Percentiles rank a stretch among this genome's conserved stretches.
Conservation (phyloP, 2,329 filamentous ascomycete species). For the Aspergillus thermomutatus region DNA sequence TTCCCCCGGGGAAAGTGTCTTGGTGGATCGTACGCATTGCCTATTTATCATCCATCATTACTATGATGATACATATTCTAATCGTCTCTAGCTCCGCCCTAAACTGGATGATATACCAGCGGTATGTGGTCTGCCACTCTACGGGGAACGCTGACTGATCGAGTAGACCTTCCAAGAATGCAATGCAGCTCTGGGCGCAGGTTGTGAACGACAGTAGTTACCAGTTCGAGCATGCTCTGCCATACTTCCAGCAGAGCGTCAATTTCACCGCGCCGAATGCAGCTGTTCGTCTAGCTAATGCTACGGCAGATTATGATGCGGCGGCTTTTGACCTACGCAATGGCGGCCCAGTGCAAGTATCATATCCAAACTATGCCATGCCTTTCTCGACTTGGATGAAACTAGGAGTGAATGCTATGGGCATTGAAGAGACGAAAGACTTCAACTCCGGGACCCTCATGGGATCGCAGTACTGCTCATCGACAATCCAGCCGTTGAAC, state of each 20-base stretch:
- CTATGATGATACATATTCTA: background rate
- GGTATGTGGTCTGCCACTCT: constrained; percentile 5
- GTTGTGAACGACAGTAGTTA: constrained; percentile 28
- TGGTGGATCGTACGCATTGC: constrained; percentile 22
- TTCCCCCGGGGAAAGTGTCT: constrained; percentile 28
- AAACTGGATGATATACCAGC: constrained; percentile 31
- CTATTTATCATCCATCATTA: too few relatives aligned
- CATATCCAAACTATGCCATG: constrained; percentile 41
- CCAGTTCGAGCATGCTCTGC: constrained; percentile 21
- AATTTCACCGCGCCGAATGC: too few relatives aligned
- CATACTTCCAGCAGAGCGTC: constrained; percentile 18
- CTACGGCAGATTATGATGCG: too few relatives aligned
- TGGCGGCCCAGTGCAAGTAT: constrained; percentile 40
- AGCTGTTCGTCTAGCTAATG: too few relatives aligned
- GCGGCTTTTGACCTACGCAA: constrained; percentile 1
- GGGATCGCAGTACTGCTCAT: constrained; percentile 40
- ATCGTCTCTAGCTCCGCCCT: constrained; percentile 19
- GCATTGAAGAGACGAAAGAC: constrained; percentile 34
- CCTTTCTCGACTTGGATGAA: constrained; percentile 40
- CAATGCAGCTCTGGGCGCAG: constrained; percentile 26
- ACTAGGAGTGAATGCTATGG: constrained; percentile 40
- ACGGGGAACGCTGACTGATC: background rate
- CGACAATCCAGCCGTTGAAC: constrained; percentile 23
- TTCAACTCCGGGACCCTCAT: constrained; percentile 43
- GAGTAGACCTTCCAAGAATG: constrained; percentile 17